Evolutionary conservation across 2,329 filamentous ascomycete genomes (phyloP).

Genomic region (Nigrospora oryzae): DNA sequence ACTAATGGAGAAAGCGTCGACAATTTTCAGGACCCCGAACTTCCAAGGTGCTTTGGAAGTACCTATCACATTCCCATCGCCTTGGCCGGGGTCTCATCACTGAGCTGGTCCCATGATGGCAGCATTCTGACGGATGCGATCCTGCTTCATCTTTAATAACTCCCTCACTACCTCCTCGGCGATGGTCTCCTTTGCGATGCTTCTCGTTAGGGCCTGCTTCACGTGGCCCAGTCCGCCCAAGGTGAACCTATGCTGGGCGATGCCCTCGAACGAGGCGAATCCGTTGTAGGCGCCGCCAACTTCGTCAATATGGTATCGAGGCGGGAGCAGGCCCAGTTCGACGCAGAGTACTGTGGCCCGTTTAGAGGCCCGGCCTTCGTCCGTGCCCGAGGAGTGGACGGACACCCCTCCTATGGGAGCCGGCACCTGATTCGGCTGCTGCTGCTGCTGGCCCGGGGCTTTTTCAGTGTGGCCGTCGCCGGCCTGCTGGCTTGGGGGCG

Average conservation of each 20-base stretch:
- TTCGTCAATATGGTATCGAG: too few relatives aligned
- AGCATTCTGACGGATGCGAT: constrained; percentile 3
- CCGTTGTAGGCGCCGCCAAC: too few relatives aligned
- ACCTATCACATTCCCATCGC: too few relatives aligned
- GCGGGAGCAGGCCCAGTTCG: too few relatives aligned
- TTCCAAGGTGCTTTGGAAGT: too few relatives aligned
- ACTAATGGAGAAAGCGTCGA: too few relatives aligned
- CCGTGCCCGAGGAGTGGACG: constrained; percentile 2
- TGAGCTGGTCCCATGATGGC: not conserved
- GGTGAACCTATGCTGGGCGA: constrained; percentile 14
- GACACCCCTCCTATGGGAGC: constrained; percentile 4
- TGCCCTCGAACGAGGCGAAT: too few relatives aligned
- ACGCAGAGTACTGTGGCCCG: too few relatives aligned
- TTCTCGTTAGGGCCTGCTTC: constrained; percentile 21
- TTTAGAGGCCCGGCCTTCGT: too few relatives aligned
- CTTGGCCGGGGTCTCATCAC: too few relatives aligned
- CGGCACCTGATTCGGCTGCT: not conserved
- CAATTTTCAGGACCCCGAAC: too few relatives aligned
- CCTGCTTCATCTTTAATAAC: constrained; percentile 16
- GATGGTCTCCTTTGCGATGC: constrained; percentile 26
- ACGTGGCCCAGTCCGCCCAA: constrained; percentile 21
- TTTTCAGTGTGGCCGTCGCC: constrained; percentile 7
- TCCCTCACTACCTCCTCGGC: constrained; percentile 28
- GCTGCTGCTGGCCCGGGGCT: not conserved
- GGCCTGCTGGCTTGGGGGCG: constrained; percentile 5